Evolutionary conservation across 192 early-diverging fungal species (phyloP).

Genomic region (Pecoramyces ruminantium): DNA sequence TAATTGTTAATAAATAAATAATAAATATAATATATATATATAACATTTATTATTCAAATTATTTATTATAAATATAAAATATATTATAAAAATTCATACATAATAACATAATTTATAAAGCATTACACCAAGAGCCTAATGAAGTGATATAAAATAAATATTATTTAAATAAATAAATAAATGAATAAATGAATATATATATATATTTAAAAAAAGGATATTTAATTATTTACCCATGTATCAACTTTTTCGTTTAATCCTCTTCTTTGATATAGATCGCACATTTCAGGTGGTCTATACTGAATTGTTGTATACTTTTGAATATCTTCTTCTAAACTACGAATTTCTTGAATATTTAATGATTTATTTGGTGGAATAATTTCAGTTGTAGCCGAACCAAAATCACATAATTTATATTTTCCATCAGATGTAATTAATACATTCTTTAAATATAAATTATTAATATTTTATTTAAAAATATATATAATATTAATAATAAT

Average conservation of each 20-base stretch:
- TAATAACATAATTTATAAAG: constrained; percentile 90
- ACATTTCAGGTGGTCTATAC: constrained; percentile 89
- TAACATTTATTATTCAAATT: no score
- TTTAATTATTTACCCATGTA: constrained; percentile 18
- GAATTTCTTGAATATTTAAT: constrained; percentile 46
- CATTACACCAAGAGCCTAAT: constrained; percentile 74
- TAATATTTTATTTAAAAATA: background rate
- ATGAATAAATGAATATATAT: no score
- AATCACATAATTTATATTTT: constrained; percentile 83
- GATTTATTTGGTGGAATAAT: constrained; percentile 31
- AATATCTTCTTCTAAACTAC: constrained; percentile 74
- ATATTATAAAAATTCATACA: constrained; percentile 15
- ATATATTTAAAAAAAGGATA: no score
- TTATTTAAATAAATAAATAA: no score
- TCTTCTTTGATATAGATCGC: constrained; percentile 70
- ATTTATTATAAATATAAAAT: no score
- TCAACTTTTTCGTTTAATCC: constrained; percentile 75
- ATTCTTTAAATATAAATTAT: background rate
- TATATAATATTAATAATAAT: no score
- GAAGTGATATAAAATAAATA: no score
- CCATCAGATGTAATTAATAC: constrained; percentile 33
- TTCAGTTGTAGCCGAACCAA: constrained; percentile 69
- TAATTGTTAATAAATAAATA: constrained; percentile 6
- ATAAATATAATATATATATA: background rate
- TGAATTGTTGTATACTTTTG: constrained; percentile 71